Evolutionary conservation across 2,329 filamentous ascomycete genomes (phyloP).

Genomic region (Diaporthe sp.): DNA sequence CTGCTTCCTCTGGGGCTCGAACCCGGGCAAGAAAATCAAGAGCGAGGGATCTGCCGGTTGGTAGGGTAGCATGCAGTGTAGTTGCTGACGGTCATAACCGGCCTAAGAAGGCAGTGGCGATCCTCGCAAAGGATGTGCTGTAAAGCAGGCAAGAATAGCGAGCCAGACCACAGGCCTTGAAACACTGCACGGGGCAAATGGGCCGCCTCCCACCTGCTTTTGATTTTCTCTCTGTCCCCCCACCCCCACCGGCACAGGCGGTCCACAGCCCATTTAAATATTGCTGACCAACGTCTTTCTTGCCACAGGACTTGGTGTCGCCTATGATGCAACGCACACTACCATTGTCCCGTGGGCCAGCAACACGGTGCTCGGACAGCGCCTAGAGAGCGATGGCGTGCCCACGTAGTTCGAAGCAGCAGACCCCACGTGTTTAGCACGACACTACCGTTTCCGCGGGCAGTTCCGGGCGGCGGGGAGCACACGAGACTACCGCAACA

Average conservation of each 20-base stretch:
- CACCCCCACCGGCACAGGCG: not conserved
- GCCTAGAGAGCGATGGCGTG: not conserved
- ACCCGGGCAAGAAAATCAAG: not conserved
- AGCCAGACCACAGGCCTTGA: not conserved
- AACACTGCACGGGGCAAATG: constrained; percentile 3
- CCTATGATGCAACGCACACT: not conserved
- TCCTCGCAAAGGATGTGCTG: constrained; percentile 7
- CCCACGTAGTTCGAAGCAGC: not conserved
- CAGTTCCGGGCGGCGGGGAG: not conserved
- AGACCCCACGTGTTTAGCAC: not conserved
- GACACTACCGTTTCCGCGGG: not conserved
- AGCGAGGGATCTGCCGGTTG: not conserved
- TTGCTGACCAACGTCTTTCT: not conserved
- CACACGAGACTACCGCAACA: not conserved
- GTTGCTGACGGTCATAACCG: not conserved
- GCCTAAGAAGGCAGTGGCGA: not conserved
- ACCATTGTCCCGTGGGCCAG: not conserved
- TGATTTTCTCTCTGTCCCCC: not conserved
- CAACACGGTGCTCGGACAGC: not conserved
- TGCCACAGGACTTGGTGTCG: not conserved
- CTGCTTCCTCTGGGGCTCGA: not conserved
- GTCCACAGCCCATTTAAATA: not conserved
- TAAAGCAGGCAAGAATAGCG: not conserved
- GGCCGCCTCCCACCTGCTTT: not conserved
- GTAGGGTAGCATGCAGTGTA: not conserved